Evolutionary conservation across 352 stramenopile species (phyloP), one percentile per base, ranked within the genome.

Genomic region (Phytophthora macrochlamydospora): DNA sequence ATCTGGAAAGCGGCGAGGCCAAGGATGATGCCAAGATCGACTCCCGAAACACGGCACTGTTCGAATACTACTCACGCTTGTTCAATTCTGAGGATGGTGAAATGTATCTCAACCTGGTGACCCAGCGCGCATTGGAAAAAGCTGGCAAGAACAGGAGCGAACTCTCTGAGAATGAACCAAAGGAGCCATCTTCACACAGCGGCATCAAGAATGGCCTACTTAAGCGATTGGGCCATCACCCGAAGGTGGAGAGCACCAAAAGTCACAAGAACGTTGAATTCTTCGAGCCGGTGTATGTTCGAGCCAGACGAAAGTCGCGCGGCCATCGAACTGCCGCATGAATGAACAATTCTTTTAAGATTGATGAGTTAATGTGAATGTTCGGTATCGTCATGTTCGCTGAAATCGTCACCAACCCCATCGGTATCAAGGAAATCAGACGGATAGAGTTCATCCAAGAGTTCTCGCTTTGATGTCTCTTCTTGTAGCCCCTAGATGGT

Each of bases 81-180:
- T 89, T 91, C 67, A 90, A 87, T 60, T 85, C 78, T 49, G 75
- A 86, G 4, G 80, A 87, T 7, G 64, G 73, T 7, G 80, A 86
- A 51, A 65, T 89, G 58, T 90, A 78, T 43, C 44, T 90, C 30
- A 73, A 86, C 29, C 57, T 89, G 42, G 57, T 91, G 35, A 65
- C 81, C 30, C 55, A 64, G 43, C 69, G 56, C 8, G 62, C 71
- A 8, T 48, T 64, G 53, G 62, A 66, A 14, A 63, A 56, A 51
- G 59, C 56, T 30, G 59, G 73, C 40, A 79, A 69, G 48, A 76
- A 76, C 55, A 70, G 62, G 48, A 56, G 50, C 28, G 37, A 57
- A 52, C 30, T 58, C 28, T 42, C 14, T 9, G 58, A 68, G 13
- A 59, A 59, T 38, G 45, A 63, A 28, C 45, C 56, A 12, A 56